phyloP scores from a whole-genome alignment of 2,329 filamentous ascomycete species.

The Venturia effusa region DNA sequence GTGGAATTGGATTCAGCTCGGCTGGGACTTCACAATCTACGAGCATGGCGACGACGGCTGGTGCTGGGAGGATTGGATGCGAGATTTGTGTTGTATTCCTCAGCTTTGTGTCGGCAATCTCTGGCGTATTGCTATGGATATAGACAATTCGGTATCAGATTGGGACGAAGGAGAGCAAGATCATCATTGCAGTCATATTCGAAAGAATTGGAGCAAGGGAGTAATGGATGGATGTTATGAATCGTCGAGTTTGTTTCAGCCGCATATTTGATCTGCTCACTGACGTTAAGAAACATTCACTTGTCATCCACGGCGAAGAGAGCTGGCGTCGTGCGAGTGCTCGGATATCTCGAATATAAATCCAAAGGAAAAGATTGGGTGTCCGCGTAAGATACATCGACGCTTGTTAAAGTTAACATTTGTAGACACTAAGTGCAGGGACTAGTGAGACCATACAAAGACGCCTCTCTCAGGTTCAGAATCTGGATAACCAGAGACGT shows the following conservation, averaged over 20 bases:
- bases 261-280: no score
- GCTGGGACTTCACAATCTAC: neutral
- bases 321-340: no score
- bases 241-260: no score
- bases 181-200: neutral
- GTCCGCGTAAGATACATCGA: neutral
- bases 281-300: no score
- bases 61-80: neutral
- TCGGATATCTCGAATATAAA: no score
- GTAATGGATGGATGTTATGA: neutral
- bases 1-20: neutral
- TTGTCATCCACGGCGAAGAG: no score
- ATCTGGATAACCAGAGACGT: constrained; percentile 15
- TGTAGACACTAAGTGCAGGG: neutral
- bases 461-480: neutral
- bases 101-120: neutral
- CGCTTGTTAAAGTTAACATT: neutral
- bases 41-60: neutral
- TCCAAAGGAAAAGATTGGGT: neutral
- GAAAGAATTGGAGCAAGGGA: neutral
- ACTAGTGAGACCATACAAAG: neutral
- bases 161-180: neutral
- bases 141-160: neutral
- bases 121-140: neutral
- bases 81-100: neutral